Evolutionary conservation across 2,329 filamentous ascomycete genomes (phyloP).

Genomic region (Aspergillus felis): DNA sequence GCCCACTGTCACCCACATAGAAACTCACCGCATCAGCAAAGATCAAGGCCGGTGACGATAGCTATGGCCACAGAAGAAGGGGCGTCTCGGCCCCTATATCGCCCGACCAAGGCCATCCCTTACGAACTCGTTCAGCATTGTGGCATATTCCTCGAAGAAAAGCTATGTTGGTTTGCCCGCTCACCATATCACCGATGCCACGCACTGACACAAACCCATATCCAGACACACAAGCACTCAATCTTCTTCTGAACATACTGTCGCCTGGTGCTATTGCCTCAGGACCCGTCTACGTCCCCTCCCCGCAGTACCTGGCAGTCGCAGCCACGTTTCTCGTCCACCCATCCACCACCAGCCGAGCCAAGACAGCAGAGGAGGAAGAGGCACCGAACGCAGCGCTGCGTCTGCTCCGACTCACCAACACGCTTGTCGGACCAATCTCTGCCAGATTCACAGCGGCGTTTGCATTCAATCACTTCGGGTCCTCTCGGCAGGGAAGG

Average conservation of each 20-base stretch:
- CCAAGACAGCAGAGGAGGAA: conserved; percentile 56
- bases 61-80: conserved; percentile 12
- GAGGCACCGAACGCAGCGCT: conserved; percentile 65
- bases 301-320: conserved; percentile 69
- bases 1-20: neutral
- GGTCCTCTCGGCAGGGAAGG: conserved; percentile 29
- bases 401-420: conserved; percentile 65
- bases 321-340: conserved; percentile 80
- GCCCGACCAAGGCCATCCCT: conserved; percentile 54
- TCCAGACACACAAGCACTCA: conserved; percentile 56
- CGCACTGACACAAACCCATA: conserved; percentile 5
- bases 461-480: conserved; percentile 60
- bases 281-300: conserved; percentile 60
- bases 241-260: conserved; percentile 53
- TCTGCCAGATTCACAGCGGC: conserved; percentile 67
- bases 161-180: conserved; percentile 54
- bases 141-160: conserved; percentile 71
- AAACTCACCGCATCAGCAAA: neutral
- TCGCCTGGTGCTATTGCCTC: conserved; percentile 31
- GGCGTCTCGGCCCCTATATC: conserved; percentile 39
- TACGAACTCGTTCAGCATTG: conserved; percentile 63
- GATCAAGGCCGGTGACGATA: conserved; percentile 14
- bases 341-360: conserved; percentile 71
- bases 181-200: neutral
- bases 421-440: conserved; percentile 63